Base-by-base conservation (phyloP, 176 grass and related monocot genomes). In the Oryza coarctata region DNA sequence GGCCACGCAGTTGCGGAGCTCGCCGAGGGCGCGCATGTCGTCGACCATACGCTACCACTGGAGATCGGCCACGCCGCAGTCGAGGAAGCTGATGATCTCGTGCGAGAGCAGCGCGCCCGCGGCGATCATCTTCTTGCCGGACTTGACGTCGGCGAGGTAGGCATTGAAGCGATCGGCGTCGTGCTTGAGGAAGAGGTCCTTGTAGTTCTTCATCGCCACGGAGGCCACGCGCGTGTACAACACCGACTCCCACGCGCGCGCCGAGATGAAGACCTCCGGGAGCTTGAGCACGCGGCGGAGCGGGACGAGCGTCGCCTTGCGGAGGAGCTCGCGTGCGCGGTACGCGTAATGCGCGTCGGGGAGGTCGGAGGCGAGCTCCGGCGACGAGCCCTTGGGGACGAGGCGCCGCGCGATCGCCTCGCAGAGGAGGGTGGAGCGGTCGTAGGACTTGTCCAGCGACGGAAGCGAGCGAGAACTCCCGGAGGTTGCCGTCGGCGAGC, bases 171-270 rank as follows among this genome's bases (percentile, higher is more conserved):
- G 87, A 3, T 70, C 80, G 25, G 11, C 66, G 82, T 97, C 94
- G 87, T 94, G 87, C 79, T 90, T 52, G 62, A 79, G 62, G 83
- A 97, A 97, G 68, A 84, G 55, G 0, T 88, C 78, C 73, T 86
- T 97, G 82, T 94, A 94, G 80, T 88, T 85, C 80, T 85, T 97
- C 94, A 97, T 97, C 68, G 91, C 91, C 40, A 94, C 89, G 68
- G 91, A 94, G 2, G 87, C 89, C 20, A 97, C 89, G 83, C 87
- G 89, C 36, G 87, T 86, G 89, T 97, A 97, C 14, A 73, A 62
- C 18, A 97, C 77, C n/a, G 73, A 73, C 0, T 75, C 84, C 95
- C 90, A 94, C 58, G 69, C 80, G 30, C 77, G 49, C 61, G 74
- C 83, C 60, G 87, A 83, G 66, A 94, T 89, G 90, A 91, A 90